These are phyloP conservation scores for Micractinium conductrix DNA, from an alignment of 139 green algal species.

Conservation along the genomic window DNA sequence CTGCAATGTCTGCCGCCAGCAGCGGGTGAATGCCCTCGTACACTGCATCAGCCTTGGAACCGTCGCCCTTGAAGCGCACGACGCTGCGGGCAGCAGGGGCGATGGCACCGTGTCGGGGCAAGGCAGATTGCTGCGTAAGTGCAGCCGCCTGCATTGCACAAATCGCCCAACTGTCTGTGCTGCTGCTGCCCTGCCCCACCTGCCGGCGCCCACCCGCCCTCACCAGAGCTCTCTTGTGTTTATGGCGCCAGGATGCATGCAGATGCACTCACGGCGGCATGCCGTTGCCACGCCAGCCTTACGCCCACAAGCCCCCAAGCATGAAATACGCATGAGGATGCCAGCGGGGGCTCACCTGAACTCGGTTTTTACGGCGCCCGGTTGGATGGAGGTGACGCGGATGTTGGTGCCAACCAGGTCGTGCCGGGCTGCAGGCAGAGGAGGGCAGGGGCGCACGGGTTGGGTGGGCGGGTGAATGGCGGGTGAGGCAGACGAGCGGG, in stretches of 20 bases:
- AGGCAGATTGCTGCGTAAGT: not conserved
- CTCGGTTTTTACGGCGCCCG: constrained; percentile 44
- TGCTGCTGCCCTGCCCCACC: too few relatives aligned
- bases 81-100: not conserved
- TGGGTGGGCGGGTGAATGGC: too few relatives aligned
- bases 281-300: too few relatives aligned
- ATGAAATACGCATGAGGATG: too few relatives aligned
- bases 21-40: constrained; percentile 79
- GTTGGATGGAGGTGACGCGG: constrained; percentile 75
- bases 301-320: too few relatives aligned
- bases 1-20: constrained; percentile 79
- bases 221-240: too few relatives aligned
- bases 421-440: constrained; percentile 54
- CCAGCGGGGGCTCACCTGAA: constrained; percentile 38
- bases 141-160: too few relatives aligned
- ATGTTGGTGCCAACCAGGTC: constrained; percentile 83
- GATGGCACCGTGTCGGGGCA: not conserved
- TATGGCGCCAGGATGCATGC: too few relatives aligned
- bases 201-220: too few relatives aligned
- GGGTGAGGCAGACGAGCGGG: too few relatives aligned
- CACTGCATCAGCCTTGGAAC: constrained; percentile 65
- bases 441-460: not conserved
- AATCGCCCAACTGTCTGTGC: too few relatives aligned
- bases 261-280: too few relatives aligned
- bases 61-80: constrained; percentile 74